Conservation (phyloP, 805 yeast species). For the Candida bentonensis region DNA sequence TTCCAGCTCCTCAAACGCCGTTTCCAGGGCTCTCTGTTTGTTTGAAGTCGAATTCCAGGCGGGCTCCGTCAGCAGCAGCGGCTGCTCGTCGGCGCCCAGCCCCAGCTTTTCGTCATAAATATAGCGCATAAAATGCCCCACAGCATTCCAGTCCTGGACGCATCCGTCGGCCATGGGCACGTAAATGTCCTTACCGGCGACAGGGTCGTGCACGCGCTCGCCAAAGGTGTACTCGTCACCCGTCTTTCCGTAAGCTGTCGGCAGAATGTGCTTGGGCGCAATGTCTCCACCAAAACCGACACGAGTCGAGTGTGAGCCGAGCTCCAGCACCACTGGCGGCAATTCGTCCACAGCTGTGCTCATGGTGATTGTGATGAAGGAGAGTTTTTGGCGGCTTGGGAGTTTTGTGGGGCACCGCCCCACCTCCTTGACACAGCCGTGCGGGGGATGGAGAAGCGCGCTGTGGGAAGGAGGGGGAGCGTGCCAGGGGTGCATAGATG, state of each 20-base stretch:
- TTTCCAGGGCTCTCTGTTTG: constrained; percentile 43
- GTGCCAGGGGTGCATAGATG: too few species aligned
- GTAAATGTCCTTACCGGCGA: constrained; percentile 19
- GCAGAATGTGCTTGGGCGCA: constrained; percentile 58
- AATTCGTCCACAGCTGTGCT: constrained; percentile 45
- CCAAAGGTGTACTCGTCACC: constrained; percentile 20
- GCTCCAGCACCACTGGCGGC: constrained; percentile 78
- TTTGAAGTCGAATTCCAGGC: constrained; percentile 54
- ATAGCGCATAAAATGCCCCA: constrained; percentile 53
- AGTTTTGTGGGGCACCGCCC: background rate
- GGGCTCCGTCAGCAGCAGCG: constrained; percentile 50
- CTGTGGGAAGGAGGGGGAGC: too few species aligned
- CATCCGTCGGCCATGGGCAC: constrained; percentile 23
- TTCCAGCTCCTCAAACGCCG: constrained; percentile 59
- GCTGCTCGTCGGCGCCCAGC: constrained; percentile 44
- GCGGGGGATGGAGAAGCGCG: too few species aligned
- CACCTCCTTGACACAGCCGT: too few species aligned
- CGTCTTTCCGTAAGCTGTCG: constrained; percentile 47
- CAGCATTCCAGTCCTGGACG: constrained; percentile 47
- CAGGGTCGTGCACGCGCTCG: constrained; percentile 27
- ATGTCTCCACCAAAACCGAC: constrained; percentile 91
- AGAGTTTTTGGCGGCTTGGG: background rate
- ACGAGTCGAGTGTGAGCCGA: constrained; percentile 72
- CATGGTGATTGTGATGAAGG: background rate
- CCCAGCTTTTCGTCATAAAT: constrained; percentile 39